Evolutionary conservation across 345 rosid genomes (phyloP).

Genomic region (Rhizophora apiculata): DNA sequence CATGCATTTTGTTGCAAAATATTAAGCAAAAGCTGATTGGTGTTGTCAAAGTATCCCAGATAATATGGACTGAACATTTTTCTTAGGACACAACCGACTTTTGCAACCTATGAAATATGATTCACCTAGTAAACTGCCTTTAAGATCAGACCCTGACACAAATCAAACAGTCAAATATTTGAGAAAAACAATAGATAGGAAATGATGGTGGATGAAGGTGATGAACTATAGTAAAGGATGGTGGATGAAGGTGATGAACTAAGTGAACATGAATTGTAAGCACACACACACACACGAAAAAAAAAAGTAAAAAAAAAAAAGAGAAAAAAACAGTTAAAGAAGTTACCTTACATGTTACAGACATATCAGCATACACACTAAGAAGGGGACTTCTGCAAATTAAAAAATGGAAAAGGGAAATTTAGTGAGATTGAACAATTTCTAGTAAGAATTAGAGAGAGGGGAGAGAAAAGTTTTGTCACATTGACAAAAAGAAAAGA

Average conservation of each 20-base stretch:
- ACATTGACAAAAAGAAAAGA: too few relatives aligned
- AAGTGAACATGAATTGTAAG: not conserved
- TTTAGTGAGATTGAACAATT: not conserved
- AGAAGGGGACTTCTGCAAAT: constrained; percentile 80
- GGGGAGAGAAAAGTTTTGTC: too few relatives aligned
- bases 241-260: not conserved
- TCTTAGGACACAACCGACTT: not conserved
- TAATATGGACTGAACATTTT: not conserved
- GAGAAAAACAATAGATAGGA: not conserved
- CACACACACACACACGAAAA: not conserved
- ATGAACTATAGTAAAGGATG: not conserved
- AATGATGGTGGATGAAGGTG: not conserved
- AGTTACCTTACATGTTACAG: constrained; percentile 84
- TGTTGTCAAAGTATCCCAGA: not conserved
- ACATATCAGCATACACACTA: constrained; percentile 97
- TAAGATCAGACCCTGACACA: not conserved
- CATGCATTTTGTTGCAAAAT: not conserved
- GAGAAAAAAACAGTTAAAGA: not conserved
- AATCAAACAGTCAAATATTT: not conserved
- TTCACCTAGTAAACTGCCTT: not conserved
- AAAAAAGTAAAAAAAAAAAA: not conserved
- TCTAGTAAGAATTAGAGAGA: not conserved
- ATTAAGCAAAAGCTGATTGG: not conserved
- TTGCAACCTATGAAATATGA: not conserved
- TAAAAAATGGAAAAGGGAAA: constrained; percentile 6